Conservation (phyloP, 2,329 filamentous ascomycete species). For the Fusarium beomiforme region DNA sequence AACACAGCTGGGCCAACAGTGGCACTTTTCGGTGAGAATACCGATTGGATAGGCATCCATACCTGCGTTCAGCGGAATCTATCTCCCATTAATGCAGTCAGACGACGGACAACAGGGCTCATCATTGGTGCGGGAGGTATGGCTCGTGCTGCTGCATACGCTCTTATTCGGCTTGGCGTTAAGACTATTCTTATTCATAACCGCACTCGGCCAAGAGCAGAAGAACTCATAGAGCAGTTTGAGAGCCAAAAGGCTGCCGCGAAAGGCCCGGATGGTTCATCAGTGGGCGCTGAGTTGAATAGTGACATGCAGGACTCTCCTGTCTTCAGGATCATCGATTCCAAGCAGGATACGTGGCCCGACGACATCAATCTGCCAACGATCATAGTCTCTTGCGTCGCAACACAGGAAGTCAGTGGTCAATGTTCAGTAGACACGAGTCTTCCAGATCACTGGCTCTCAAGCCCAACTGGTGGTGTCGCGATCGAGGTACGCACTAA, state of each 20-base stretch:
- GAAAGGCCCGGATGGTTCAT: rapidly evolving
- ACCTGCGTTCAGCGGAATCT: conserved; percentile 1
- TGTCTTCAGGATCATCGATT: neutral
- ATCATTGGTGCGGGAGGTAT: conserved; percentile 4
- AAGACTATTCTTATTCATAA: neutral
- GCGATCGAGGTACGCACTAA: neutral
- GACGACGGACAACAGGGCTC: neutral
- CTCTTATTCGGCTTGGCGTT: neutral
- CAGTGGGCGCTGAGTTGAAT: rapidly evolving
- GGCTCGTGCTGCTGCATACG: conserved; percentile 5
- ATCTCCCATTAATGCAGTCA: conserved; percentile 6
- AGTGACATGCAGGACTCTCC: neutral
- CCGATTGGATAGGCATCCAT: conserved; percentile 7
- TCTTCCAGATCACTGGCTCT: neutral
- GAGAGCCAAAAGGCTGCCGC: rapidly evolving
- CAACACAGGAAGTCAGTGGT: neutral
- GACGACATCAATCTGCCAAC: neutral
- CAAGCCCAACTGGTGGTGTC: conserved; percentile 1
- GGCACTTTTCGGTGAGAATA: neutral
- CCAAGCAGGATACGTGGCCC: neutral
- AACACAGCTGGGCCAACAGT: neutral
- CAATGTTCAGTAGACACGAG: conserved; percentile 1
- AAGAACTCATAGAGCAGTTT: neutral
- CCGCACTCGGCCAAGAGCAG: neutral
- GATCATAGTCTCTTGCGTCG: neutral